Evolutionary conservation across 2,329 filamentous ascomycete species (phyloP).

Genomic region (Ceratocystis destructans): DNA sequence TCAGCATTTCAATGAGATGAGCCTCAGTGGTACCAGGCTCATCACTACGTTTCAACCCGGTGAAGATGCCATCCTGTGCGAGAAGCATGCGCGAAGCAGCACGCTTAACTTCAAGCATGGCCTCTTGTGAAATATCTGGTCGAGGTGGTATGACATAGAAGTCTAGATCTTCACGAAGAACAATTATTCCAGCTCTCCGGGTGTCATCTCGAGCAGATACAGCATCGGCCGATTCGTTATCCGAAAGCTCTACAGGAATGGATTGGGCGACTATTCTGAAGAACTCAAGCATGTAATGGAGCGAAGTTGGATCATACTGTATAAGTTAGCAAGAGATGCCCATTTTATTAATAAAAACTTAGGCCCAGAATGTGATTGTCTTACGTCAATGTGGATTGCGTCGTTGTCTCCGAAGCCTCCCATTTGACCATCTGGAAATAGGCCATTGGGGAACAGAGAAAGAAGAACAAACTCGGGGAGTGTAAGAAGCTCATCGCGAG

Average conservation of each 20-base stretch:
- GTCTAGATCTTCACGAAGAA: slow-evolving; percentile 87
- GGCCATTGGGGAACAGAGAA: slow-evolving; percentile 96
- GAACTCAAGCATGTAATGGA: slow-evolving; percentile 99
- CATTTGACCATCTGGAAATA: slow-evolving; percentile 93
- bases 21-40: slow-evolving; percentile 94
- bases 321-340: not conserved
- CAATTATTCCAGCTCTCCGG: slow-evolving; percentile 93
- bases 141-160: slow-evolving; percentile 91
- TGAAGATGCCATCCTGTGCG: slow-evolving; percentile 88
- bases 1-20: slow-evolving; percentile 98
- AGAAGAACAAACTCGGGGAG: slow-evolving; percentile 93
- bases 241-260: slow-evolving; percentile 43
- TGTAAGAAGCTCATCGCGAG: slow-evolving; percentile 85
- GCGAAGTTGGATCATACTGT: slow-evolving; percentile 87
- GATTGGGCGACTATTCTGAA: slow-evolving; percentile 92
- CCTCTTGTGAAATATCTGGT: slow-evolving; percentile 65
- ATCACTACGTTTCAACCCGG: slow-evolving; percentile 84
- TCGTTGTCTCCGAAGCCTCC: slow-evolving; percentile 85
- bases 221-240: slow-evolving; percentile 48
- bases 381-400: slow-evolving; percentile 92
- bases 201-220: slow-evolving; percentile 58
- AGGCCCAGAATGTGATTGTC: slow-evolving; percentile 30
- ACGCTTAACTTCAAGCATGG: slow-evolving; percentile 95
- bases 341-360: not conserved
- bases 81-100: slow-evolving; percentile 78